Evolutionary conservation across 306 rosid species (phyloP).

Genomic region (Cucurbita maxima): DNA sequence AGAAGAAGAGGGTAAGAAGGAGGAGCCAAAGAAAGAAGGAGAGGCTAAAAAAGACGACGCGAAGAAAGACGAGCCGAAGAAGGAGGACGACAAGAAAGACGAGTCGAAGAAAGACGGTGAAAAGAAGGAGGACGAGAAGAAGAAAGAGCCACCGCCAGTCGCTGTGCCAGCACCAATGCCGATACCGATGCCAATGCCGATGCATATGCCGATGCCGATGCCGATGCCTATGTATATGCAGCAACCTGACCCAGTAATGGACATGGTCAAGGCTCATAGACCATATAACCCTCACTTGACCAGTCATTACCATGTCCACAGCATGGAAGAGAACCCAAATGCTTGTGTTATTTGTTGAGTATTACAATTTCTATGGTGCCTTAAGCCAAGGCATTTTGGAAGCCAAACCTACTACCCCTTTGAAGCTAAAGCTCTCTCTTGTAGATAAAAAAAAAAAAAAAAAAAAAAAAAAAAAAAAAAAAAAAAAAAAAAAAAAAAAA

Average conservation of each 20-base stretch:
- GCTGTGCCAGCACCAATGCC: not conserved
- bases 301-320: constrained; percentile 32
- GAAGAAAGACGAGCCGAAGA: constrained; percentile 5
- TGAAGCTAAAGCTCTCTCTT: not conserved
- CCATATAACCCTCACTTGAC: constrained; percentile 37
- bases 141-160: constrained; percentile 13
- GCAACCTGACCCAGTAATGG: constrained; percentile 25
- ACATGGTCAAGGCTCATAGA: constrained; percentile 30
- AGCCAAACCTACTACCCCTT: not conserved
- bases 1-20: constrained; percentile 35
- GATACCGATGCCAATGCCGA: not conserved
- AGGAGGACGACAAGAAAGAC: constrained; percentile 11
- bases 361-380: not conserved
- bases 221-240: not conserved
- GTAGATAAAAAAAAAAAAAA: not conserved
- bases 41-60: constrained; percentile 6
- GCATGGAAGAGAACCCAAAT: constrained; percentile 66
- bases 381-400: not conserved
- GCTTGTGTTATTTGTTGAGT: constrained; percentile 43
- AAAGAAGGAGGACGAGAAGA: constrained; percentile 16
- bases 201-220: not conserved
- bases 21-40: constrained; percentile 30
- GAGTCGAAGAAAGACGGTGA: constrained; percentile 12
- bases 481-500: not conserved
- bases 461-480: not conserved